These are phyloP conservation scores for Chrysoporthe cubensis DNA, from an alignment of 2,329 filamentous ascomycete genomes.

Conservation along the genomic window DNA sequence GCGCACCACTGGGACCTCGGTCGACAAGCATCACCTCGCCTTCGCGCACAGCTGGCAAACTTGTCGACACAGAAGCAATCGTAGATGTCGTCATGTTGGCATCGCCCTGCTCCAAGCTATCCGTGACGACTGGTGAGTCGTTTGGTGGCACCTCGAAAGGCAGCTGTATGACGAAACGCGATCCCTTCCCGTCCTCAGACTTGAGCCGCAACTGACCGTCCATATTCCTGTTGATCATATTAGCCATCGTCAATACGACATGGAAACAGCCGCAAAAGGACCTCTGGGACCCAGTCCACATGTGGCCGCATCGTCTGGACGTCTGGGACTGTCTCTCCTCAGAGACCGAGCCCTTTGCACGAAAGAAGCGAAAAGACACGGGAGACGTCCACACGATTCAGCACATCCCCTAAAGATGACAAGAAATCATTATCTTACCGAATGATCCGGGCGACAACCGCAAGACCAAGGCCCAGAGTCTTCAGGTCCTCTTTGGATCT, in stretches of 20 bases:
- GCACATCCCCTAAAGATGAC: not conserved
- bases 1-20: constrained; percentile 39
- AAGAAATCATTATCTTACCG: constrained; percentile 39
- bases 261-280: not conserved
- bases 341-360: not conserved
- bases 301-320: not conserved
- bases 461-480: constrained; percentile 80
- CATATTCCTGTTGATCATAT: constrained; percentile 63
- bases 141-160: constrained; percentile 67
- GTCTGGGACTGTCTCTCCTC: not conserved
- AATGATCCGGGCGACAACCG: constrained; percentile 82
- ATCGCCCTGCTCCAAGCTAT: constrained; percentile 1
- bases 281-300: not conserved
- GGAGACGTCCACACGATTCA: not conserved
- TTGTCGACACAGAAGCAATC: constrained; percentile 38
- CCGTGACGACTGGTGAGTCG: constrained; percentile 15
- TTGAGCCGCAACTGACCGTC: constrained; percentile 84
- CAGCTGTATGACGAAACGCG: constrained; percentile 79
- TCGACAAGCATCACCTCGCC: constrained; percentile 68
- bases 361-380: not conserved
- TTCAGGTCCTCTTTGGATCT: constrained; percentile 40
- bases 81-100: constrained; percentile 33
- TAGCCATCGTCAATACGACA: not conserved
- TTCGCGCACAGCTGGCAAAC: constrained; percentile 38
- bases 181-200: constrained; percentile 81